Percentiles rank a stretch among this genome's conserved stretches.
Evolutionary conservation across 257 asterid genomes (phyloP).

Genomic region (Ajuga chamaepitys): DNA sequence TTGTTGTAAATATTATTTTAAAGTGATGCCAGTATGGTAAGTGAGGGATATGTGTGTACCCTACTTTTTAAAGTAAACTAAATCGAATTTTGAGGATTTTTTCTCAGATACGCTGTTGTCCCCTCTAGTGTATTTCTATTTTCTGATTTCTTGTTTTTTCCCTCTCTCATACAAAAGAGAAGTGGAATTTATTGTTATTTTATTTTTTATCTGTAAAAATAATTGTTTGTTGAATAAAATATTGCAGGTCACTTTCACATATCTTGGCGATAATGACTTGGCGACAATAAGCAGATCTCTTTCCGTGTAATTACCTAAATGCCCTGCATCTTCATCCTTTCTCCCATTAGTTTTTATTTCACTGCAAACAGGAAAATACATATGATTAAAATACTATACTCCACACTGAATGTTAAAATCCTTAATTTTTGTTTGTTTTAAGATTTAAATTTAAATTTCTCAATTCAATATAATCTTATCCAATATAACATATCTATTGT

Average conservation of each 20-base stretch:
- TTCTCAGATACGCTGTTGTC: slow-evolving; percentile 62
- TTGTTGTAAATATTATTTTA: slow-evolving; percentile 12
- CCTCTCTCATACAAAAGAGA: neutral
- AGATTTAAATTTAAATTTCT: too few relatives aligned
- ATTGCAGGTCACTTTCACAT: slow-evolving; percentile 42
- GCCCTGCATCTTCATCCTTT: slow-evolving; percentile 9
- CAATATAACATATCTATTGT: too few relatives aligned
- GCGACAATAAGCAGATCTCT: slow-evolving; percentile 60
- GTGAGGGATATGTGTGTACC: slow-evolving; percentile 13
- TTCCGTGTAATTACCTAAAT: slow-evolving; percentile 26
- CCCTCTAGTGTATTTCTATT: slow-evolving; percentile 17
- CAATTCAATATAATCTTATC: too few relatives aligned
- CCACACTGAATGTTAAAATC: too few relatives aligned
- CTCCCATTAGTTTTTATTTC: neutral
- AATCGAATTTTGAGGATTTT: slow-evolving; percentile 75
- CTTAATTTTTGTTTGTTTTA: too few relatives aligned
- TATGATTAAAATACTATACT: too few relatives aligned
- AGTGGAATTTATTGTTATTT: neutral
- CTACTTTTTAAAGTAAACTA: slow-evolving; percentile 47
- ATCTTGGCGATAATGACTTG: slow-evolving; percentile 68
- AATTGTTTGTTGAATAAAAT: slow-evolving; percentile 19
- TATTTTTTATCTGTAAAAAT: neutral
- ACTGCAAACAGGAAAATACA: neutral
- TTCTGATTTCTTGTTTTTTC: neutral
- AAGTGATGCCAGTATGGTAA: slow-evolving; percentile 13